Conservation (phyloP, 1,284 basidiomycete genomes). For the Melampsora abietis-canadensis region DNA sequence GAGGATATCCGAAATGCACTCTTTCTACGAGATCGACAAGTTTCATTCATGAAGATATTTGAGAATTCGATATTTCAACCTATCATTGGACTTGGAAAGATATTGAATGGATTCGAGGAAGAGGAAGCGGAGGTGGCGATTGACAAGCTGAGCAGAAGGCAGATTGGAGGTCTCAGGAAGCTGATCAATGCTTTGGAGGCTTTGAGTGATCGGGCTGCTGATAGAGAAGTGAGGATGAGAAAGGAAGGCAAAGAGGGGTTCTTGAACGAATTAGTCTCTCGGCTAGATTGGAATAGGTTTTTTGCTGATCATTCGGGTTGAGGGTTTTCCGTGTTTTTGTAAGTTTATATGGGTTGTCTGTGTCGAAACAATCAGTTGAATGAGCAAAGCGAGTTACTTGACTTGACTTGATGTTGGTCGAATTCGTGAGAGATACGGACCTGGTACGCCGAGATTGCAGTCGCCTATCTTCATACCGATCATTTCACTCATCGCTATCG, state of each 20-base stretch:
- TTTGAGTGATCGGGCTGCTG: constrained; percentile 16
- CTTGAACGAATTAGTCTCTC: constrained; percentile 15
- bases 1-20: constrained; percentile 25
- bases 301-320: constrained; percentile 5
- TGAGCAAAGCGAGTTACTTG: too few relatives aligned
- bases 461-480: too few relatives aligned
- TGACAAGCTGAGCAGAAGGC: constrained; percentile 8
- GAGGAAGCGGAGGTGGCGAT: constrained; percentile 2
- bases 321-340: too few relatives aligned
- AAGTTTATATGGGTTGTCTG: too few relatives aligned
- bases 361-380: too few relatives aligned
- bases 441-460: too few relatives aligned
- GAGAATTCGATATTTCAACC: constrained; percentile 21
- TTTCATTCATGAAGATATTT: constrained; percentile 4
- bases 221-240: background rate
- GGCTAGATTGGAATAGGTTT: constrained; percentile 34
- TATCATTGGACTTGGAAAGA: constrained; percentile 17
- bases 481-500: too few relatives aligned
- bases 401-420: too few relatives aligned
- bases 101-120: background rate
- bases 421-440: too few relatives aligned
- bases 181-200: constrained; percentile 23
- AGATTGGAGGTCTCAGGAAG: background rate
- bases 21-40: constrained; percentile 28
- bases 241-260: constrained; percentile 10